Conservation (phyloP, 495 filamentous ascomycete genomes). For the Coniosporium apollinis region DNA sequence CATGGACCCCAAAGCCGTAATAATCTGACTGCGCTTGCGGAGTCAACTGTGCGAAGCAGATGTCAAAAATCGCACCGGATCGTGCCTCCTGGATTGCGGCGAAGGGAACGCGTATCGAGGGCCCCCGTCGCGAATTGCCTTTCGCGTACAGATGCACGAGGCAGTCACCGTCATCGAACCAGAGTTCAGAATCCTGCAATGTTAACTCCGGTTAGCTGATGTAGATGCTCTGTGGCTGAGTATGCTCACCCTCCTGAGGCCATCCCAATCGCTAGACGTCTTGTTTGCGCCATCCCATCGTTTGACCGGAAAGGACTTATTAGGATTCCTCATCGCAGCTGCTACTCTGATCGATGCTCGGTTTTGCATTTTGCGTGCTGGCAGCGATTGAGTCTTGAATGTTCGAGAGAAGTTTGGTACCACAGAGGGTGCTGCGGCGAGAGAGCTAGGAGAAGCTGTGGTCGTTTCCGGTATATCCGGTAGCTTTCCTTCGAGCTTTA, state of each 20-base stretch:
- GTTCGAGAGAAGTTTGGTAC: no score
- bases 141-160: conserved; percentile 41
- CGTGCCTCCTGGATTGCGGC: conserved; percentile 29
- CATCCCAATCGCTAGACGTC: conserved; percentile 19
- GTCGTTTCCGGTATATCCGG: no score
- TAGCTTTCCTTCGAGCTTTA: background rate
- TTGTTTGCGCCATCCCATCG: conserved; percentile 41
- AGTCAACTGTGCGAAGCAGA: conserved; percentile 24
- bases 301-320: conserved; percentile 8
- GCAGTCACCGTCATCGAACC: conserved; percentile 44
- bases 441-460: no score
- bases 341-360: conserved; percentile 5
- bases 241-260: conserved; percentile 11
- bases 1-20: background rate
- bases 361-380: no score
- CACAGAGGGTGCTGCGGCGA: no score
- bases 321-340: conserved; percentile 5
- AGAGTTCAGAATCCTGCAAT: conserved; percentile 42
- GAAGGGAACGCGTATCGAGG: conserved; percentile 42
- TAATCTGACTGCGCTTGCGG: conserved; percentile 2
- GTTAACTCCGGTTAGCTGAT: background rate
- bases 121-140: conserved; percentile 41
- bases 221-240: background rate
- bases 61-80: conserved; percentile 36
- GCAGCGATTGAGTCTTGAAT: no score